These are phyloP conservation scores for Spencermartinsiella europaea DNA, from an alignment of 805 yeast species.

Conservation along the genomic window DNA sequence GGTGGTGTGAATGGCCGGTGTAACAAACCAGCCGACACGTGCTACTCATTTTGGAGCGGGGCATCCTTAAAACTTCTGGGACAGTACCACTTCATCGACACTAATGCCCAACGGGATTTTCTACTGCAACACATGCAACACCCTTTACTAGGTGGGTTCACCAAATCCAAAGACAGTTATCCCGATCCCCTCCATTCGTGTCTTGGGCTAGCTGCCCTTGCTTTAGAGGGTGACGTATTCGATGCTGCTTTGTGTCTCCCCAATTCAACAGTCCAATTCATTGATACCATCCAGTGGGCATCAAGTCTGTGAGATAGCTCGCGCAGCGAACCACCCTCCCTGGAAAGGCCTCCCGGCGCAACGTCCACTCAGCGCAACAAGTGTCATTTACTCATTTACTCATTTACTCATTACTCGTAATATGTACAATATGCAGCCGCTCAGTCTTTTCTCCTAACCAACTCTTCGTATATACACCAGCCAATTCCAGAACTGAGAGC, in stretches of 20 bases:
- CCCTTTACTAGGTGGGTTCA: conserved; percentile 67
- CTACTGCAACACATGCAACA: conserved; percentile 57
- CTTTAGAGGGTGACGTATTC: conserved; percentile 30
- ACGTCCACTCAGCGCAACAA: too few species aligned
- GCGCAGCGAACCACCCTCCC: too few species aligned
- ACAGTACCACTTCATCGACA: conserved; percentile 32
- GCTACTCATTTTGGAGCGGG: conserved; percentile 81
- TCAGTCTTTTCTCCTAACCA: conserved; percentile 37
- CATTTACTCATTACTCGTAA: not conserved
- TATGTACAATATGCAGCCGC: not conserved
- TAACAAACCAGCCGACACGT: conserved; percentile 81
- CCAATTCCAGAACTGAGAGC: conserved; percentile 91
- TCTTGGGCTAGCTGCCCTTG: conserved; percentile 47
- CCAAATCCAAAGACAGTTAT: conserved; percentile 51
- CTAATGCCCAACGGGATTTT: conserved; percentile 36
- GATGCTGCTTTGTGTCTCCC: conserved; percentile 33
- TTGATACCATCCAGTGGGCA: conserved; percentile 10
- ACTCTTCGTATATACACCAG: conserved; percentile 95
- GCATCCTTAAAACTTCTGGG: conserved; percentile 50
- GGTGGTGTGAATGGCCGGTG: conserved; percentile 87
- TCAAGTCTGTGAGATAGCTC: conserved; percentile 3
- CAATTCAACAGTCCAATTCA: conserved; percentile 13
- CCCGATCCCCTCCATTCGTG: conserved; percentile 65
- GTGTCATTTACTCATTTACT: too few species aligned
- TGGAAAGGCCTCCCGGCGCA: too few species aligned